Base-by-base conservation (phyloP, 371 early-diverging fungal species). In the Syncephalastrum racemosum region DNA sequence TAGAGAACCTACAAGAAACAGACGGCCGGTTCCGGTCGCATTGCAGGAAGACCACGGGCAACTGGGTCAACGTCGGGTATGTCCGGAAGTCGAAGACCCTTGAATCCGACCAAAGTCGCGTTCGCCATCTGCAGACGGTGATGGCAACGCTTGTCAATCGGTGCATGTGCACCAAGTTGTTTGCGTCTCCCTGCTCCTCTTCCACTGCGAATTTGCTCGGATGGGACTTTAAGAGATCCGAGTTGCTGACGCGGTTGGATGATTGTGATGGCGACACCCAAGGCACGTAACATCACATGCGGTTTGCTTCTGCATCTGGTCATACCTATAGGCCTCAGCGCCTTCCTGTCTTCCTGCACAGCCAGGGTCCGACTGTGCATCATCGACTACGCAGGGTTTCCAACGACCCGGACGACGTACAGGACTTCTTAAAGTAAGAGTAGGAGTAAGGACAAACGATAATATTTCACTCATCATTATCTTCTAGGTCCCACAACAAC, bases 111-210 rank as follows among this genome's bases (percentile, higher is more conserved):
- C 61, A 64, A 43, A 31, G 41, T 49, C 36, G 24, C 24, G 69
- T 56, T 39, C 24, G 12, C 50, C 50, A 24, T 18, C 16, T 47
- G 27, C 48, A 16, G 40, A 47, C 20, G 15, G 10, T 7, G 50
- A 23, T 23, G 44, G 24, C 54, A 10, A 54, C 23, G 44, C 54
- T 54, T 2, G 44, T 43, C 2, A 54, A 43, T 39, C 8, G 54
- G 23, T 43, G 54, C 42, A 22, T 54, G 23, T 40, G 53, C 44
- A 53, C 55, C 48, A 58, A 58, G 49, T 20, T 62, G 41, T 53
- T 53, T 46, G 39, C 54, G 41, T 36, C 56, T 40, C 54, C 49
- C 24, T 68, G 60, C 25, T 66, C 66, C 25, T 66, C 70, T 36
- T 71, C 71, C 8, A 59, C 57, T 7, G 58, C 64, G 15, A 7